Conservation (phyloP, 2,329 filamentous ascomycete species). For the Fusarium poae region DNA sequence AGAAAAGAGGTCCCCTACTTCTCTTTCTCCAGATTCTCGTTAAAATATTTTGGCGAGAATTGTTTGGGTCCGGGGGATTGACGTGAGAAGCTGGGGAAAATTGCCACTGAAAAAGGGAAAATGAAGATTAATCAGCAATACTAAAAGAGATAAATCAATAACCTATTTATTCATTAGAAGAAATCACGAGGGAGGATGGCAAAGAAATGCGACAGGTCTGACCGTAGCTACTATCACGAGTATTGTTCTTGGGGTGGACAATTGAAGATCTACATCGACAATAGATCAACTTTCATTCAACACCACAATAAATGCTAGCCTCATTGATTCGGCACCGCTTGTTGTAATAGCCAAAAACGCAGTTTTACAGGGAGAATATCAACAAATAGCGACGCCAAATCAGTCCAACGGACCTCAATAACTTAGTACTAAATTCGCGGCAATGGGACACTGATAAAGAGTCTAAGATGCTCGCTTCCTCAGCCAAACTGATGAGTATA, state of each 20-base stretch:
- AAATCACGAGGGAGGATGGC: fast-evolving
- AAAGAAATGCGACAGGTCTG: background rate
- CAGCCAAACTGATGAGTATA: background rate
- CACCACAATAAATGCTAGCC: background rate
- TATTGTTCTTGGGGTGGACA: background rate
- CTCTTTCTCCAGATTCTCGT: constrained; percentile 12
- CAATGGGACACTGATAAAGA: background rate
- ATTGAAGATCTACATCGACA: background rate
- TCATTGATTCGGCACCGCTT: fast-evolving
- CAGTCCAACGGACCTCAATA: background rate
- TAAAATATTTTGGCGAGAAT: constrained; percentile 15
- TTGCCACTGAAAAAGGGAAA: constrained; percentile 9
- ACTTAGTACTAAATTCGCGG: background rate
- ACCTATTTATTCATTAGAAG: too few relatives aligned
- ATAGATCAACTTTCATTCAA: background rate
- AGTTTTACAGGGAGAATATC: background rate
- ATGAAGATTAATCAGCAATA: background rate
- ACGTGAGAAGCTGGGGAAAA: constrained; percentile 23
- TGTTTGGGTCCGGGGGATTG: constrained; percentile 25
- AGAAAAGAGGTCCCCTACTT: background rate
- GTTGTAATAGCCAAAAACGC: fast-evolving
- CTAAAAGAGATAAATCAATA: background rate
- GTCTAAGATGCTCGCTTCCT: background rate
- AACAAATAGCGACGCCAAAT: background rate
- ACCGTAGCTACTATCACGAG: background rate